Base-by-base conservation (phyloP, 129 eudicot genomes). In the Flaveria robusta region DNA sequence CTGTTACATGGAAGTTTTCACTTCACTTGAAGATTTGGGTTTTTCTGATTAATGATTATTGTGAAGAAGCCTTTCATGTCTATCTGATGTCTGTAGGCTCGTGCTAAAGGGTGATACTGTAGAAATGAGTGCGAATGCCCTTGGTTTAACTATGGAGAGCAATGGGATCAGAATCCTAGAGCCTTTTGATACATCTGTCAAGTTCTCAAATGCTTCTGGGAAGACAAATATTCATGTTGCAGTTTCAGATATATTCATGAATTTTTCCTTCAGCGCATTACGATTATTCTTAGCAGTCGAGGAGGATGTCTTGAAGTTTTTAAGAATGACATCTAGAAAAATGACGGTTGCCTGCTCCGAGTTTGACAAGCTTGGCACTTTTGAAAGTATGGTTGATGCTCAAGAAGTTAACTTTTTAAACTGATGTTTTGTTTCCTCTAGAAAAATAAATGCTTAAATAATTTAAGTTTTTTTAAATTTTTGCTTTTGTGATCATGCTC, bases 131-230 rank as follows among this genome's bases (percentile, higher is more conserved):
- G 97, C 91, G 22, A 82, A 86, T 84, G 89, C 89, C 66, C 93
- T 91, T 80, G 99, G 97, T 27, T 83, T 95, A 13, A 91, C 97
- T 37, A 86, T 95, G 99, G 99, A 95, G 85, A 91, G 99, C 87
- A 95, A 91, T 77, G 99, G 97, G 72, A 85, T 89, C 79, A 86
- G 85, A 83, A 88, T 91, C 51, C 83, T 95, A 84, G 99, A 95
- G 87, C 99, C 99, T 45, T 95, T 95, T 85, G 99, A 95, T 80
- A 86, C 99, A 56, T 86, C 87, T 65, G 84, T 89, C 74, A 87
- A 85, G 81, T 91, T 86, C 77, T 83, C 97, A 37, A 87, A 70
- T 84, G 90, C 87, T 46, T 90, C 95, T 69, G 99, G 97, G 66
- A 91, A 88, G 90, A 91, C 93, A 74, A 87, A 88, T 74, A 83